phyloP scores from a whole-genome alignment of 179 eudicot genomes.

The Gypsophila paniculata region DNA sequence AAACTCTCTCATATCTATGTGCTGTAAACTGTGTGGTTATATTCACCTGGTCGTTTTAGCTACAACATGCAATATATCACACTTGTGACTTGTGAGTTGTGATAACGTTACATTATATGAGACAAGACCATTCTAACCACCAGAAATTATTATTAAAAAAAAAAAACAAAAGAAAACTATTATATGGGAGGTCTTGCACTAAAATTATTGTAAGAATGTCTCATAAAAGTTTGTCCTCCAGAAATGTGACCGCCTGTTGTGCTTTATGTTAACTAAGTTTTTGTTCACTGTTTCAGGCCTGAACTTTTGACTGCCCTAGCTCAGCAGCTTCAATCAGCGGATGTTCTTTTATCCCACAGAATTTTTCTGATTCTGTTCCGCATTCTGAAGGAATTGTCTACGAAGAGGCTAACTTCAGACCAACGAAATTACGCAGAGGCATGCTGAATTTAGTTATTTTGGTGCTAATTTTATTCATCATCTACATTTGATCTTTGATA shows the following conservation, averaged over 20 bases:
- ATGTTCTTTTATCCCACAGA: conserved; percentile 79
- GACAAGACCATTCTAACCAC: no score
- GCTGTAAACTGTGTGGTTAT: neutral
- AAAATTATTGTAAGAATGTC: no score
- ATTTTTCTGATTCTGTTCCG: conserved; percentile 88
- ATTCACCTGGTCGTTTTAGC: conserved; percentile 1
- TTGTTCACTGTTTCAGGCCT: conserved; percentile 53
- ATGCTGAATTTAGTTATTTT: conserved; percentile 23
- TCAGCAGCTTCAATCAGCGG: conserved; percentile 86
- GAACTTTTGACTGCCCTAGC: conserved; percentile 76
- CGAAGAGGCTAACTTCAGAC: conserved; percentile 84
- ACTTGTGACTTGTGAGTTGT: neutral
- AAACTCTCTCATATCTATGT: neutral
- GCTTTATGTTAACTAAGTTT: conserved; percentile 20
- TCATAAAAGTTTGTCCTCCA: neutral
- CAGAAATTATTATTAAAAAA: no score
- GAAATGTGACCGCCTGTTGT: neutral
- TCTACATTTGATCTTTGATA: conserved; percentile 10
- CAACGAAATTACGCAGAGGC: conserved; percentile 87
- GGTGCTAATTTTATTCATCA: conserved; percentile 2
- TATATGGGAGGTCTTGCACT: no score
- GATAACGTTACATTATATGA: no score
- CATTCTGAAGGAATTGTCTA: conserved; percentile 80
- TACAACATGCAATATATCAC: neutral
- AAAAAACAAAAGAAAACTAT: no score